Evolutionary conservation across 1,284 basidiomycete species (phyloP).

Genomic region (Filobasidium uniguttulatum): DNA sequence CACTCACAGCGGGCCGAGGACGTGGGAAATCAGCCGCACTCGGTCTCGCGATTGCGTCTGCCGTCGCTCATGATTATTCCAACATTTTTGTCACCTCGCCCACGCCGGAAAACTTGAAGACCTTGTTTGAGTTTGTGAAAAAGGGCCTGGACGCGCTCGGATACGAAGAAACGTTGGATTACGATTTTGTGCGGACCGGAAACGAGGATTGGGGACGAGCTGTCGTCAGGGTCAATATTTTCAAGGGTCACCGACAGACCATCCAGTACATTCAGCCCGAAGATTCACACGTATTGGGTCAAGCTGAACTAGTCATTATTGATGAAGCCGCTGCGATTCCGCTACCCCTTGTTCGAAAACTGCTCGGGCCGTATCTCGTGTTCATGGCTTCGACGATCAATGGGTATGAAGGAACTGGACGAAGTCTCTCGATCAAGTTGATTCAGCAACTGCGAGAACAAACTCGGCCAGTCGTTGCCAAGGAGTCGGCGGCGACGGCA

Average conservation of each 20-base stretch:
- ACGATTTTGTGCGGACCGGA: constrained; percentile 86
- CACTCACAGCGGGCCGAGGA: constrained; percentile 86
- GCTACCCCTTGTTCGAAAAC: constrained; percentile 80
- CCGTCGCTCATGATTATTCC: constrained; percentile 85
- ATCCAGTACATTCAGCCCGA: constrained; percentile 98
- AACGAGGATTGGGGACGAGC: constrained; percentile 91
- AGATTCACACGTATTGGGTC: constrained; percentile 91
- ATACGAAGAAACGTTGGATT: constrained; percentile 96
- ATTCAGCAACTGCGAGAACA: constrained; percentile 91
- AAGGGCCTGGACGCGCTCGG: constrained; percentile 90
- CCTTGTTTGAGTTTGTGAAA: constrained; percentile 96
- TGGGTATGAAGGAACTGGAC: constrained; percentile 97
- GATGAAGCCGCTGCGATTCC: constrained; percentile 98
- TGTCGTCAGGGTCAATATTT: constrained; percentile 90
- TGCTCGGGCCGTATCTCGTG: constrained; percentile 93
- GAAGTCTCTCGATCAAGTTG: constrained; percentile 92
- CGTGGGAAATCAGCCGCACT: constrained; percentile 94
- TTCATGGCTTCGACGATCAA: constrained; percentile 99
- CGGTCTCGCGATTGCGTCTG: constrained; percentile 83
- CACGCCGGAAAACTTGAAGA: constrained; percentile 93
- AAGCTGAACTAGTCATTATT: constrained; percentile 94
- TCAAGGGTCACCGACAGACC: constrained; percentile 82
- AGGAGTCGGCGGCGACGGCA: constrained; percentile 40
- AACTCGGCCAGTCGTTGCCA: constrained; percentile 46
- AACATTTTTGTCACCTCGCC: constrained; percentile 99